These are phyloP conservation scores for Xylaria acuta DNA, from an alignment of 495 filamentous ascomycete genomes.

Conservation along the genomic window DNA sequence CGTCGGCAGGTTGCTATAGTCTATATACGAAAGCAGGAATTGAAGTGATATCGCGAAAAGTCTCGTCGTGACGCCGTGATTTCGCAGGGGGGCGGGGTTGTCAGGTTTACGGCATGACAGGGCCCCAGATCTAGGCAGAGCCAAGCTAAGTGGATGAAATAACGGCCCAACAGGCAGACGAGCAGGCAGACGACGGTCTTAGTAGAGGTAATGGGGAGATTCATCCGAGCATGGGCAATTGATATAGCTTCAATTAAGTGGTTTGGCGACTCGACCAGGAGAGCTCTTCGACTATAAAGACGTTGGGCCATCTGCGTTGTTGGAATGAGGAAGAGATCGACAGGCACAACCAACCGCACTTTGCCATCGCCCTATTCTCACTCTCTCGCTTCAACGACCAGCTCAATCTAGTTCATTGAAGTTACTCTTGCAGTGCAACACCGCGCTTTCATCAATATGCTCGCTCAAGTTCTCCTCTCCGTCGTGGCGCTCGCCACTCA, in stretches of 20 bases:
- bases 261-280: not conserved
- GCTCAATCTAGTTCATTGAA: not conserved
- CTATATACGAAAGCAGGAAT: not conserved
- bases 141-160: not conserved
- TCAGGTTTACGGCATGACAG: not conserved
- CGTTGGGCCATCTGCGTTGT: slow-evolving; percentile 1
- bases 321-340: slow-evolving; percentile 9
- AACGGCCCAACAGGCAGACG: slow-evolving; percentile 16
- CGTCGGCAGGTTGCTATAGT: not conserved
- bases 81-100: not conserved
- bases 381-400: not conserved
- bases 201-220: not conserved
- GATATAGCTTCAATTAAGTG: not conserved
- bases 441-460: slow-evolving; percentile 27
- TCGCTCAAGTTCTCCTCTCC: slow-evolving; percentile 28
- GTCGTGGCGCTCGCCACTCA: slow-evolving; percentile 26
- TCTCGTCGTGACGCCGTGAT: not conserved
- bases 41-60: not conserved
- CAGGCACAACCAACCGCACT: slow-evolving; percentile 12
- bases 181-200: slow-evolving; percentile 5
- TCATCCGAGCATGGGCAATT: not conserved
- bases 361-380: slow-evolving; percentile 16
- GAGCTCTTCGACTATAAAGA: slow-evolving; percentile 9
- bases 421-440: not conserved
- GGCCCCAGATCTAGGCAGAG: slow-evolving; percentile 3